Base-by-base conservation (phyloP, 1,284 basidiomycete species). In the Austroboletus niveus region DNA sequence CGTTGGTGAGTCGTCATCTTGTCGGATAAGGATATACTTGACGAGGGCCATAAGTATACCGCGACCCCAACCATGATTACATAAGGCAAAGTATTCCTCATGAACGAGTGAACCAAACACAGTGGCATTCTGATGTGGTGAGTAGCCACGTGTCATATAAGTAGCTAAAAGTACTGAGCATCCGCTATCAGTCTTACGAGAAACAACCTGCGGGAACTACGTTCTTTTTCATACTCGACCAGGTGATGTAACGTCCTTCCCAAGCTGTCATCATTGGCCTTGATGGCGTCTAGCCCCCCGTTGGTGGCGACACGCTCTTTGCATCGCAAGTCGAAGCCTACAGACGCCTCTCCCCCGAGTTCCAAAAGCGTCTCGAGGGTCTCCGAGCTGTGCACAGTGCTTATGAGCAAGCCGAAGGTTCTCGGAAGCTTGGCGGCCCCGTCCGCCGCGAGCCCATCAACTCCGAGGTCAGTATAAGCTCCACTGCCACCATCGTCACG, bases 361-460 rank as follows among this genome's bases (percentile, higher is more conserved):
- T 89, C 73, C 70, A 79, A 57, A 76, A 78, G 48, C 81, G 80
- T 62, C 78, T 89, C 42, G 81, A 86, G 64, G 80, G 79, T 8
- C 74, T 88, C 2, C 68, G 72, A 14, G 85, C 81, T 3, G 74
- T 87, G 4, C 87, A 89, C 68, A 82, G 81, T 2, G 83, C 82
- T 10, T 73, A 83, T 42, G 73, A 73, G 27, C 84, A 86, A 60
- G 82, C 84, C 8, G 78, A 84, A 14, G 69, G 69, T 52, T 81
- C 82, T 4, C 69, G 72, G 42, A 73, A 74, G 39, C 64, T 74
- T 30, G 69, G 76, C 45, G 82, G 81, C 0, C 75, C 77, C 9
- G 82, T 86, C n/a, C 72, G 81, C 34, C 75, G 85, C 39, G 84
- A 85, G 54, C 82, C 87, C 35, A 76, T 83, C 43, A 78, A 80